phyloP scores from a whole-genome alignment of 805 yeast species.

The Barnettozyma pratensis region DNA sequence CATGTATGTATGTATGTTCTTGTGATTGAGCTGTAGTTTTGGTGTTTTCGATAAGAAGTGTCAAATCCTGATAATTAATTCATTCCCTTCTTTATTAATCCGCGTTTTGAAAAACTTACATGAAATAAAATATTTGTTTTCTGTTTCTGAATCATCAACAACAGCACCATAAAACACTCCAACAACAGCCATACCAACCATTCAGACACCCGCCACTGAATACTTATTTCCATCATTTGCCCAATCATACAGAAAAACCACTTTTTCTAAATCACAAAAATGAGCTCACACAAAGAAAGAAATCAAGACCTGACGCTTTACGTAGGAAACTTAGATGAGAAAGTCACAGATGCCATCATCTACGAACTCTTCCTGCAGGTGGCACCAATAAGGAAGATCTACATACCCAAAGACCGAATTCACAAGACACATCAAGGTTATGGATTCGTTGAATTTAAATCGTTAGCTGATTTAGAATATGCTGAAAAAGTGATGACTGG shows the following conservation, averaged over 20 bases:
- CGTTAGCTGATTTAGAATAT: conserved; percentile 62
- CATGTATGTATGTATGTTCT: too few relatives aligned
- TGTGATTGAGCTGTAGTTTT: too few relatives aligned
- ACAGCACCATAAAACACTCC: not conserved
- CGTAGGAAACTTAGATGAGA: conserved; percentile 77
- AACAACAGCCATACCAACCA: not conserved
- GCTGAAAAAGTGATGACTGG: conserved; percentile 58
- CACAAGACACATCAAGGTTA: conserved; percentile 73
- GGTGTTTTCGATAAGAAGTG: too few relatives aligned
- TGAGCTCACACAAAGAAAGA: conserved; percentile 30
- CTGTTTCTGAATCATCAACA: not conserved
- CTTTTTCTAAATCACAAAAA: not conserved
- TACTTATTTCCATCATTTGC: too few relatives aligned
- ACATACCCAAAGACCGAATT: conserved; percentile 77
- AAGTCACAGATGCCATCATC: conserved; percentile 63
- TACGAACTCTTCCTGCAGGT: conserved; percentile 84
- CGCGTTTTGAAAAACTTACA: too few relatives aligned
- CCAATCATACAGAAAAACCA: too few relatives aligned
- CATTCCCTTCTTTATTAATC: not conserved
- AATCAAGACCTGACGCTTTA: conserved; percentile 64
- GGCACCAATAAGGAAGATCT: conserved; percentile 66
- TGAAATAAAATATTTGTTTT: not conserved
- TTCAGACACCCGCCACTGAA: too few relatives aligned
- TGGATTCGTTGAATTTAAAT: conserved; percentile 75
- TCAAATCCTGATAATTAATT: not conserved